Evolutionary conservation across 1,139 yeast genomes (phyloP), one percentile per base, ranked within the genome.

Genomic region (Pichia sp.): DNA sequence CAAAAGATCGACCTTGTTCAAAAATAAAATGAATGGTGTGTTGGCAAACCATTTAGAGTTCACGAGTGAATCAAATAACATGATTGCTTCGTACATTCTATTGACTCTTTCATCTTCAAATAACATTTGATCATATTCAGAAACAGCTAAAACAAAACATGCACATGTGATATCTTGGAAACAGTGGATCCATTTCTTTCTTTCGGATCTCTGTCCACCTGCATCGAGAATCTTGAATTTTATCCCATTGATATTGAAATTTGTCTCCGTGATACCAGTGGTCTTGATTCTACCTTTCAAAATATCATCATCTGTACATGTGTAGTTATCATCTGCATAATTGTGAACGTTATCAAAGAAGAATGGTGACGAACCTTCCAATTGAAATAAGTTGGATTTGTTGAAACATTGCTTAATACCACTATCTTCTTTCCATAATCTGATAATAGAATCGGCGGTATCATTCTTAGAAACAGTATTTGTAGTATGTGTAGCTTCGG

Each of bases 141-240:
- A 82, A 32, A 90, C 82, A 0, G 98, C 97, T 24, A 87, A 78
- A n/a, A 93, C 96, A 67, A 90, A 93, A 34, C 93, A 67, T 1
- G 94, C 84, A 2, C 96, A 89, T 0, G 96, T 86, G 47, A 93
- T 90, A 55, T 87, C 89, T 60, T 91, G 95, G 67, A 94, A 93
- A 62, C 96, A 88, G 64, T 91, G 96, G 52, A 93, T 87, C 99
- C 99, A 93, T 64, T 93, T 93, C 57, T 84, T 82, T 49, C 99
- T 77, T 67, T 93, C 99, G 36, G 91, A 81, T 50, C 99, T 73
- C 68, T 93, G 99, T 2, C 99, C 99, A 42, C 99, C 99, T 6
- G 96, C 98, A 70, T 93, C 99, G 48, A 90, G 72, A 41, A 94
- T 88, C 58, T 81, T 82, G 61, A 91, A 83, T 52, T 75, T 81